phyloP scores from a whole-genome alignment of 106 monocot species.

The Phalaenopsis equestris region DNA sequence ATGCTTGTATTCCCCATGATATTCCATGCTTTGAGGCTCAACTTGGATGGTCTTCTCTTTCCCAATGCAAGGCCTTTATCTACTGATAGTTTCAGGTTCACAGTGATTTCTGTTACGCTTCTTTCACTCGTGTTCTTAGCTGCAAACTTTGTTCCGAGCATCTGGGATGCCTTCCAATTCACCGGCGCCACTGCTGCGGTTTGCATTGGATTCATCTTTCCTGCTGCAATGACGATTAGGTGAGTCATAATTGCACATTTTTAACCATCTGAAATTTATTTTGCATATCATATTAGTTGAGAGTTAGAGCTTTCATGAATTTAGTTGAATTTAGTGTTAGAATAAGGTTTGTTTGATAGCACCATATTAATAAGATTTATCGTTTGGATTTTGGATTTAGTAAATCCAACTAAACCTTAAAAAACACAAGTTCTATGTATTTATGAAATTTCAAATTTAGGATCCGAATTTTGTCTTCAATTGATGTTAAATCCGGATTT shows the following conservation, averaged over 20 bases:
- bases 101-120: conserved; percentile 32
- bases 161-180: conserved; percentile 98
- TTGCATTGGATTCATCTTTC: conserved; percentile 87
- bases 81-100: conserved; percentile 57
- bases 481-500: too few relatives aligned
- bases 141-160: conserved; percentile 84
- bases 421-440: too few relatives aligned
- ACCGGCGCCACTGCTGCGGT: conserved; percentile 94
- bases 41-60: conserved; percentile 84
- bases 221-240: conserved; percentile 71
- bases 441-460: too few relatives aligned
- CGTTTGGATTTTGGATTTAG: too few relatives aligned
- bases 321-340: not conserved
- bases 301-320: not conserved
- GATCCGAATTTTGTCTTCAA: too few relatives aligned
- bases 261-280: not conserved
- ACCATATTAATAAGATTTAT: too few relatives aligned
- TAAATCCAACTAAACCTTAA: too few relatives aligned
- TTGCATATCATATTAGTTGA: not conserved
- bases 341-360: too few relatives aligned
- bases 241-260: conserved; percentile 10
- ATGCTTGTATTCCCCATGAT: conserved; percentile 97
- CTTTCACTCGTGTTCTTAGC: conserved; percentile 50
- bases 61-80: conserved; percentile 45
- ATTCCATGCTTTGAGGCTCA: conserved; percentile 71